Percentiles rank a stretch among this genome's conserved stretches.
phyloP scores from a whole-genome alignment of 2,329 filamentous ascomycete species.

The Talaromyces albobiverticillius region DNA sequence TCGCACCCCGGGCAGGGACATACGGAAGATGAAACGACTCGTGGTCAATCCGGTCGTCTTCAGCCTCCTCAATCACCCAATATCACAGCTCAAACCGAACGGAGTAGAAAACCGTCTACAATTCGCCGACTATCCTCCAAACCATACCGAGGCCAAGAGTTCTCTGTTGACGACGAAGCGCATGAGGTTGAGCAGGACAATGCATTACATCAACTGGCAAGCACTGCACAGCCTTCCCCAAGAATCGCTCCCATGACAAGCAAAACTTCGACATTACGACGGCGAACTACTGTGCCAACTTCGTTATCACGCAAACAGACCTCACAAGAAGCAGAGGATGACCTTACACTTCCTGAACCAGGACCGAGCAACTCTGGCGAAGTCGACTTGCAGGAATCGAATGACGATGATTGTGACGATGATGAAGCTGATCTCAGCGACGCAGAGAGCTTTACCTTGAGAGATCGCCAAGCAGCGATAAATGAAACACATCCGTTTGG shows the following conservation, averaged over 20 bases:
- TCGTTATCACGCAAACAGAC: conserved; percentile 35
- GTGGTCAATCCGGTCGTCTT: conserved; percentile 3
- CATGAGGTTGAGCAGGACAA: conserved; percentile 73
- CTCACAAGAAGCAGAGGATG: conserved; percentile 37
- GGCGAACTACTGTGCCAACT: conserved; percentile 32
- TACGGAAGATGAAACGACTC: conserved; percentile 7
- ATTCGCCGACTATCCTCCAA: conserved; percentile 72
- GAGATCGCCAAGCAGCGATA: conserved; percentile 94
- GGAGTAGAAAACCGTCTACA: conserved; percentile 70
- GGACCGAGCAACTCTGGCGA: conserved; percentile 22
- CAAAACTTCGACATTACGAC: conserved; percentile 39
- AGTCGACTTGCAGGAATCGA: conserved; percentile 21
- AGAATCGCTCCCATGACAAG: conserved; percentile 32
- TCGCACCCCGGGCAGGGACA: not conserved
- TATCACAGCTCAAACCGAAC: conserved; percentile 33
- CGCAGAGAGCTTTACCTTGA: conserved; percentile 95
- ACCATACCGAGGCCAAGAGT: conserved; percentile 78
- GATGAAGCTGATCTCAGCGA: conserved; percentile 64
- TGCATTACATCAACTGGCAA: conserved; percentile 34
- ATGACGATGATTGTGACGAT: conserved; percentile 21
- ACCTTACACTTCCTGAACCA: conserved; percentile 32
- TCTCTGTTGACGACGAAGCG: conserved; percentile 85
- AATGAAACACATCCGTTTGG: conserved; percentile 98
- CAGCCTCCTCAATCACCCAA: conserved; percentile 45
- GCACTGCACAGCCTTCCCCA: conserved; percentile 31